These are phyloP conservation scores for Mariannaea sp. DNA, from an alignment of 2,329 filamentous ascomycete species.

Conservation along the genomic window DNA sequence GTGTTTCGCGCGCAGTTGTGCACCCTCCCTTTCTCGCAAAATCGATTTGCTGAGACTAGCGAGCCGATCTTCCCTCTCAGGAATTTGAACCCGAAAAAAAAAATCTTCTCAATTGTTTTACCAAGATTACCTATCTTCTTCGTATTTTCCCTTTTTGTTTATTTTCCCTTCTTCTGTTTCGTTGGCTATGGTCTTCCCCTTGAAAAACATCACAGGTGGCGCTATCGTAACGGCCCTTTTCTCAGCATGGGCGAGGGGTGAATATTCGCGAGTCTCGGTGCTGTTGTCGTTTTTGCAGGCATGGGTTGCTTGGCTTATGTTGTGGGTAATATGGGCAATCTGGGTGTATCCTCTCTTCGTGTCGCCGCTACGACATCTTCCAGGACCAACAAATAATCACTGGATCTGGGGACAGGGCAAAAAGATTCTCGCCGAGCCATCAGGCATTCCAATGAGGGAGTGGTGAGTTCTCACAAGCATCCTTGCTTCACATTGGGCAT, in stretches of 20 bases:
- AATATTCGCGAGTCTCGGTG: conserved; percentile 41
- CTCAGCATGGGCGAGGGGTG: conserved; percentile 25
- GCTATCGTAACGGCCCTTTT: conserved; percentile 34
- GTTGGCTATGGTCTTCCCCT: conserved; percentile 31
- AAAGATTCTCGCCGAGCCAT: conserved; percentile 46
- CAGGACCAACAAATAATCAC: conserved; percentile 49
- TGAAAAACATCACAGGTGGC: conserved; percentile 31
- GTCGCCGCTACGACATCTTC: conserved; percentile 56
- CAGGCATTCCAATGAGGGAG: conserved; percentile 51
- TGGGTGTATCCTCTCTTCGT: conserved; percentile 56
- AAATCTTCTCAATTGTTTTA: too few relatives aligned
- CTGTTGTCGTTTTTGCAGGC: conserved; percentile 41
- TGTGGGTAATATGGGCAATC: conserved; percentile 48
- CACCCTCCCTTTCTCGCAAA: conserved; percentile 1
- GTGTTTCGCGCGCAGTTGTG: conserved; percentile 15
- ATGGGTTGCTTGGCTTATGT: conserved; percentile 44
- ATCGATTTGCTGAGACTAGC: background rate
- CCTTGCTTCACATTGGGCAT: too few relatives aligned
- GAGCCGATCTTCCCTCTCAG: background rate
- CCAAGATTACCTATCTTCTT: too few relatives aligned
- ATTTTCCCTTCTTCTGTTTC: background rate
- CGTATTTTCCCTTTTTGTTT: background rate
- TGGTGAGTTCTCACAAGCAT: conserved; percentile 47
- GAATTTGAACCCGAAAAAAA: too few relatives aligned
- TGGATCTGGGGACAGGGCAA: conserved; percentile 56